Conservation (phyloP, 2,329 filamentous ascomycete genomes). For the Hypocrella siamensis region DNA sequence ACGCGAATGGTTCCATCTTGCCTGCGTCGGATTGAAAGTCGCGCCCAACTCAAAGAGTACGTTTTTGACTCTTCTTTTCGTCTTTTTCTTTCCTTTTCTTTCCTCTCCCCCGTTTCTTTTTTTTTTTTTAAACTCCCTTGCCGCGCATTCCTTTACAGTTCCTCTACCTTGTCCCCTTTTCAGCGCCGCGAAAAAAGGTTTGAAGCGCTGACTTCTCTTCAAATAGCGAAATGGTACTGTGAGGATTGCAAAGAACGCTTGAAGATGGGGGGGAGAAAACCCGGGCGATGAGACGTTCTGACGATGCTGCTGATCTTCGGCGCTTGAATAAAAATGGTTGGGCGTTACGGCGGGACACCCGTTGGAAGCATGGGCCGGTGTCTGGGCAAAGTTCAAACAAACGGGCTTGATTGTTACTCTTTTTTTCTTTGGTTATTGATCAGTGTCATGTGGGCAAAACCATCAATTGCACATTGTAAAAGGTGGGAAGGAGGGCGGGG, state of each 20-base stretch:
- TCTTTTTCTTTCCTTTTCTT: neutral
- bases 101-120: neutral
- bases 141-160: neutral
- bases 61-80: slow-evolving; percentile 15
- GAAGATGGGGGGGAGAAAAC: slow-evolving; percentile 37
- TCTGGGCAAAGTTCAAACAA: too few species aligned
- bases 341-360: too few species aligned
- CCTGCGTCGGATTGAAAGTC: slow-evolving; percentile 64
- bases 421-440: too few species aligned
- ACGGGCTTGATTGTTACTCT: too few species aligned
- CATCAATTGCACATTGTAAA: too few species aligned
- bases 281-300: slow-evolving; percentile 21
- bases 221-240: slow-evolving; percentile 64
- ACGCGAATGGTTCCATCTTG: slow-evolving; percentile 72
- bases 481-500: too few species aligned
- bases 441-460: too few species aligned
- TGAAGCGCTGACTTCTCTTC: neutral
- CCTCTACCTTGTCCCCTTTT: too few species aligned
- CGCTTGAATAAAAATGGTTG: too few species aligned
- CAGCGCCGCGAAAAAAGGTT: slow-evolving; percentile 1
- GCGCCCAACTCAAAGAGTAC: slow-evolving; percentile 62
- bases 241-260: slow-evolving; percentile 59
- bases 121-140: slow-evolving; percentile 11
- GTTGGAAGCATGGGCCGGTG: too few species aligned
- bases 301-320: too few species aligned